Conservation (phyloP, 352 stramenopile genomes). For the Phytophthora colocasiae region DNA sequence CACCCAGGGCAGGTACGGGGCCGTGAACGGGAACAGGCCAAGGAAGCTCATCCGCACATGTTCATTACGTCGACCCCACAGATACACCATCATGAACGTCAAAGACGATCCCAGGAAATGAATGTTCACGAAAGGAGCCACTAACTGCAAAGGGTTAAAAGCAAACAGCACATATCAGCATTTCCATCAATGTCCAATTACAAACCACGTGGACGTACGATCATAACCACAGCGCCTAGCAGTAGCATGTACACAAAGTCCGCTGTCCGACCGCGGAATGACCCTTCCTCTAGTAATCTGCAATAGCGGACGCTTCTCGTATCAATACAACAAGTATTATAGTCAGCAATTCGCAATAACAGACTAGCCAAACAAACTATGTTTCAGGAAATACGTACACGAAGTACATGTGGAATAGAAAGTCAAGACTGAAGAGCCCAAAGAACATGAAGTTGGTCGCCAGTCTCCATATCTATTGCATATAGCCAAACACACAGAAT, state of each 20-base stretch:
- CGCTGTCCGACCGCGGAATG: conserved; percentile 96
- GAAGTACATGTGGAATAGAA: conserved; percentile 99
- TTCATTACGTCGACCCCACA: conserved; percentile 96
- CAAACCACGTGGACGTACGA: conserved; percentile 56
- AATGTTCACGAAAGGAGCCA: conserved; percentile 96
- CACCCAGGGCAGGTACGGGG: conserved; percentile 98
- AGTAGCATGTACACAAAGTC: conserved; percentile 99
- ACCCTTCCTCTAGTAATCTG: conserved; percentile 97
- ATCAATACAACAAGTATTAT: conserved; percentile 9
- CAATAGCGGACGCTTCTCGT: conserved; percentile 92
- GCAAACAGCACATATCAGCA: conserved; percentile 8
- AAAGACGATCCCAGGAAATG: conserved; percentile 98
- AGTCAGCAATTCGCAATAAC: conserved; percentile 6
- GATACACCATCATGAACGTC: conserved; percentile 99
- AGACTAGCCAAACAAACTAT: background rate
- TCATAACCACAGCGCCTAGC: conserved; percentile 96
- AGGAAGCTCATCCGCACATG: conserved; percentile 98
- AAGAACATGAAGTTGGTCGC: conserved; percentile 99
- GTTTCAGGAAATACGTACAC: conserved; percentile 76
- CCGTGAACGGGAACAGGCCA: conserved; percentile 98
- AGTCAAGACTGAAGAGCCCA: conserved; percentile 98
- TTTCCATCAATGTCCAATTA: background rate
- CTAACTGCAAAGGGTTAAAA: conserved; percentile 55
- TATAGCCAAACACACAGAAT: background rate
- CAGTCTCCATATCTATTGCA: conserved; percentile 92